A percentile compares a stretch with the other conserved stretches of the same genome.
Conservation (phyloP, 1,284 basidiomycete genomes). For the Sanghuangporus sanghuang region DNA sequence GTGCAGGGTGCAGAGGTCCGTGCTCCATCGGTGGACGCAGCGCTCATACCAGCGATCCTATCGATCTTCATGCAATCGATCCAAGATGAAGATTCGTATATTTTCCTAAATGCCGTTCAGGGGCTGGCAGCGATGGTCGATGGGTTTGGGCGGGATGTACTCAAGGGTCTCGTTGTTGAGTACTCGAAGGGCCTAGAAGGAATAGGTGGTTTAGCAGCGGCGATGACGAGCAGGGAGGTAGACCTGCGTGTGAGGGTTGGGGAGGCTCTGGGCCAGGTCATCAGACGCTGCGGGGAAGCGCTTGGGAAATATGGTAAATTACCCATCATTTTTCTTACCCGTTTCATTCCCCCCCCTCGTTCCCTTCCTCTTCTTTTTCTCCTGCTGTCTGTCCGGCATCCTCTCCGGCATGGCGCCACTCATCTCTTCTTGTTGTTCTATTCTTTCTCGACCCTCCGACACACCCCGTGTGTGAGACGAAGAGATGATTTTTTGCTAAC, state of each 20-base stretch:
- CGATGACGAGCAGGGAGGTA: constrained; percentile 60
- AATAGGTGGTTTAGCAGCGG: constrained; percentile 33
- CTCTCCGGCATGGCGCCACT: neutral
- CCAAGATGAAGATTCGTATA: constrained; percentile 92
- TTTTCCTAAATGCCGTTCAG: constrained; percentile 91
- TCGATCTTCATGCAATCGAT: constrained; percentile 85
- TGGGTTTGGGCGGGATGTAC: constrained; percentile 67
- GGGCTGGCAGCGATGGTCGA: constrained; percentile 84
- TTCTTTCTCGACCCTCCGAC: neutral
- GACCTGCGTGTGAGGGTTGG: constrained; percentile 81
- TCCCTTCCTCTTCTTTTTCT: neutral
- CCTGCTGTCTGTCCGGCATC: neutral
- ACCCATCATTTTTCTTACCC: neutral
- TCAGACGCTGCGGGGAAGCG: constrained; percentile 69
- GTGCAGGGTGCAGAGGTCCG: constrained; percentile 20
- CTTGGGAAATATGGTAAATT: constrained; percentile 56
- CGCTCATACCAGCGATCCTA: constrained; percentile 77
- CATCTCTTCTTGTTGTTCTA: neutral
- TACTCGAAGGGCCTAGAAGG: constrained; percentile 56
- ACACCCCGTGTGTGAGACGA: neutral
- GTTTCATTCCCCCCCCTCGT: neutral
- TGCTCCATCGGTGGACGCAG: constrained; percentile 39
- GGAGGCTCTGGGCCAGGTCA: constrained; percentile 81
- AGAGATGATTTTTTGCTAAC: neutral
- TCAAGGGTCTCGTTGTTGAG: constrained; percentile 57